A percentile compares a stretch with the other conserved stretches of the same genome.
These are phyloP conservation scores for Kazachstania taianensis DNA, from an alignment of 805 yeast genomes.

Conservation along the genomic window DNA sequence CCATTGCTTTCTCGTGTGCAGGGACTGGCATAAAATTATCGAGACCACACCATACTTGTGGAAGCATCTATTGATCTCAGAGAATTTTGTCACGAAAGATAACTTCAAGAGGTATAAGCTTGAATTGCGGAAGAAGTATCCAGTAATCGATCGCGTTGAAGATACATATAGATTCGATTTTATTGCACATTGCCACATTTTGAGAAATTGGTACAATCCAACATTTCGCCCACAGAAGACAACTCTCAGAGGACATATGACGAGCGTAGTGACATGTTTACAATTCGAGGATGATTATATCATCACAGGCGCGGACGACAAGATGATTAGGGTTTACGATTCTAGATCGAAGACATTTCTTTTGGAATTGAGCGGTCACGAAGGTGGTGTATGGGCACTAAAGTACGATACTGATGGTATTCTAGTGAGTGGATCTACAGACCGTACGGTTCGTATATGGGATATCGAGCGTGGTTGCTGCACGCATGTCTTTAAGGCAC, in stretches of 20 bases:
- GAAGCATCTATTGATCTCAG: constrained; percentile 54
- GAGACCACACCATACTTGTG: constrained; percentile 55
- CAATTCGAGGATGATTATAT: constrained; percentile 87
- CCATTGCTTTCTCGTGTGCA: constrained; percentile 53
- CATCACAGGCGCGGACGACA: constrained; percentile 88
- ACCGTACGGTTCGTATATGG: constrained; percentile 91
- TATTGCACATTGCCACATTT: constrained; percentile 65
- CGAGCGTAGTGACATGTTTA: constrained; percentile 85
- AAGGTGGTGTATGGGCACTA: constrained; percentile 98
- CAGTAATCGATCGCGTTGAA: constrained; percentile 21
- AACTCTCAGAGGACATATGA: constrained; percentile 59
- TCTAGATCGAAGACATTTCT: constrained; percentile 60
- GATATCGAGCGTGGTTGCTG: constrained; percentile 75
- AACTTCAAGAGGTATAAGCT: constrained; percentile 34
- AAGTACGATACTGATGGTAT: constrained; percentile 66
- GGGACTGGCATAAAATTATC: constrained; percentile 58
- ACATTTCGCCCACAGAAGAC: constrained; percentile 55
- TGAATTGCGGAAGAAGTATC: constrained; percentile 19
- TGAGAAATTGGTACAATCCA: constrained; percentile 75
- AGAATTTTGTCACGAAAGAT: constrained; percentile 43
- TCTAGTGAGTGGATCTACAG: constrained; percentile 89
- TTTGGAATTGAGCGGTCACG: constrained; percentile 70
- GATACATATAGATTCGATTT: constrained; percentile 37
- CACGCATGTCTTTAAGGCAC: constrained; percentile 86
- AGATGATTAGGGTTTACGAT: constrained; percentile 68